Evolutionary conservation across 2,329 filamentous ascomycete species (phyloP).

Genomic region (Aureobasidium namibiae): DNA sequence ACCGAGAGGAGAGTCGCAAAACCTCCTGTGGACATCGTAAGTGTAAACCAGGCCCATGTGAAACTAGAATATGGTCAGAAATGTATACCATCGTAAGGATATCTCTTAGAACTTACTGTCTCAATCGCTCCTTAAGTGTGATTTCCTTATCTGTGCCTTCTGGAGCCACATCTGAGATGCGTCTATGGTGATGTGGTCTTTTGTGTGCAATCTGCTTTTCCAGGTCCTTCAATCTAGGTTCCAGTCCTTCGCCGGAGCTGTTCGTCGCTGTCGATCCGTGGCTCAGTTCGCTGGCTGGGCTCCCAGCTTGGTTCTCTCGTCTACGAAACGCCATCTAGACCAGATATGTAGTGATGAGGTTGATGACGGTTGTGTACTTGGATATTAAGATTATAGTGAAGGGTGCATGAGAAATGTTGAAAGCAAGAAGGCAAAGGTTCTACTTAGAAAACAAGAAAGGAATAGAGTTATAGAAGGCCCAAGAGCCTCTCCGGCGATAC

Average conservation of each 20-base stretch:
- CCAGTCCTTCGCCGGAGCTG: background rate
- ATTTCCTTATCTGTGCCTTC: conserved; percentile 9
- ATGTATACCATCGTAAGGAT: conserved; percentile 14
- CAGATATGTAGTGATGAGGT: too few species aligned
- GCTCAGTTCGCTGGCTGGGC: background rate
- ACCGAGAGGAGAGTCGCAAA: conserved; percentile 36
- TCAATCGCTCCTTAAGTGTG: conserved; percentile 12
- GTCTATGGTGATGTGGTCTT: background rate
- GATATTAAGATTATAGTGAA: background rate
- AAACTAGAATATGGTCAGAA: conserved; percentile 1
- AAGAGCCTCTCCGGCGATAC: background rate
- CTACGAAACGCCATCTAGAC: background rate
- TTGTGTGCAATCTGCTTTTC: background rate
- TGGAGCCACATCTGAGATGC: background rate
- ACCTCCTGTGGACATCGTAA: conserved; percentile 39
- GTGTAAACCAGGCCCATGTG: conserved; percentile 29
- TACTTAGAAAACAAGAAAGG: background rate
- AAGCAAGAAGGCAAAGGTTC: too few species aligned
- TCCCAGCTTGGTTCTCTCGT: background rate
- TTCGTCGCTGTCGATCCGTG: background rate
- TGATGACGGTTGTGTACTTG: too few species aligned
- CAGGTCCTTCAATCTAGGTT: background rate
- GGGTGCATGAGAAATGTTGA: background rate
- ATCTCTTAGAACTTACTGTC: conserved; percentile 10
- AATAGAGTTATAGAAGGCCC: background rate